Conservation (phyloP, 75 land plant genomes). For the Isoetes taiwanensis region DNA sequence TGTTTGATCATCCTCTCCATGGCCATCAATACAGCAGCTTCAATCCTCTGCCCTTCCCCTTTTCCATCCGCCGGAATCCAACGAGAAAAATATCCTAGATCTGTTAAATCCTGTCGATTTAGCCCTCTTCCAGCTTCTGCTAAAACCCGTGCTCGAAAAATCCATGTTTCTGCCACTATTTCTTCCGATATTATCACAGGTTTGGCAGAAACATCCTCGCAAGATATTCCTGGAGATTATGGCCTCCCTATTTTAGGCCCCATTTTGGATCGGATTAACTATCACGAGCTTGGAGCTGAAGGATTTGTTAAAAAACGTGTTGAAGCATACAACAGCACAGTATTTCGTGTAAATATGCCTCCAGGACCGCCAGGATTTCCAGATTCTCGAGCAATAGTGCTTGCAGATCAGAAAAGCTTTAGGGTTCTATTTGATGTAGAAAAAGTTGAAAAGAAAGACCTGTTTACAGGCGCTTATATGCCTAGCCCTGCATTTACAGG, state of each 20-base stretch:
- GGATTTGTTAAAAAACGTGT: constrained; percentile 45
- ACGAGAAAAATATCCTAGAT: too few species aligned
- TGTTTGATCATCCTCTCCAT: too few species aligned
- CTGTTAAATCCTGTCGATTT: too few species aligned
- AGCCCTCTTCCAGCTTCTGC: too few species aligned
- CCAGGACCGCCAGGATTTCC: constrained; percentile 57
- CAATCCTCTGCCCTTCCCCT: too few species aligned
- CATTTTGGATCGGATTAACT: constrained; percentile 56
- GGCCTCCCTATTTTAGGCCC: constrained; percentile 59
- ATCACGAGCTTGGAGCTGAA: constrained; percentile 70
- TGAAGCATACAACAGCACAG: constrained; percentile 55
- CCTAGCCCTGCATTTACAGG: constrained; percentile 35
- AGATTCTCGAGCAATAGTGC: constrained; percentile 46
- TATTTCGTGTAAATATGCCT: constrained; percentile 63
- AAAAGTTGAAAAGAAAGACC: constrained; percentile 36
- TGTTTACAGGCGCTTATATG: constrained; percentile 46
- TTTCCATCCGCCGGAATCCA: too few species aligned
- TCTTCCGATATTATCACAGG: too few species aligned
- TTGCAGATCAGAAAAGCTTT: constrained; percentile 53
- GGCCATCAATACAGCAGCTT: too few species aligned
- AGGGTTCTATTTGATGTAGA: constrained; percentile 46
- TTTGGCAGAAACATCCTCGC: too few species aligned
- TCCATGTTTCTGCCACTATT: too few species aligned
- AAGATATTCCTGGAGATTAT: constrained; percentile 61
- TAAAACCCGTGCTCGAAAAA: too few species aligned